Evolutionary conservation across 2,329 filamentous ascomycete species (phyloP).

Genomic region (Paecilomyces niveus): DNA sequence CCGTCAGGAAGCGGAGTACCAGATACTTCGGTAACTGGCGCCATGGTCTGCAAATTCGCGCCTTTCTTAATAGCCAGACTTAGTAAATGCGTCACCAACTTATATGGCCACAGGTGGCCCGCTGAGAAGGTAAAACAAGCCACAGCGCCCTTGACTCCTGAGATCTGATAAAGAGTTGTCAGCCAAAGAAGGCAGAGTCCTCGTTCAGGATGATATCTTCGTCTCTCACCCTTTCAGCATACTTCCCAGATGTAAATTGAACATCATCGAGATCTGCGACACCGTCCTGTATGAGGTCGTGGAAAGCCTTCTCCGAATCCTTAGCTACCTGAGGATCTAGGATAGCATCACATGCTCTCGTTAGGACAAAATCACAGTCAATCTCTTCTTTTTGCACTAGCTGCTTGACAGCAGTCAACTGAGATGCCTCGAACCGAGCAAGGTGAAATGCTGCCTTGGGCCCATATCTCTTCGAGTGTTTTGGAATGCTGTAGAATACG

Average conservation of each 20-base stretch:
- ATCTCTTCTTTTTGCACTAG: neutral
- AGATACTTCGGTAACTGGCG: slow-evolving; percentile 33
- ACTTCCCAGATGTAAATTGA: neutral
- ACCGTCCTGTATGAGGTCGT: neutral
- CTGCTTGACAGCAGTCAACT: neutral
- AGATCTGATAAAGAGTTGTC: slow-evolving; percentile 9
- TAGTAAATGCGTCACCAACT: slow-evolving; percentile 68
- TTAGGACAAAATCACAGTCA: neutral
- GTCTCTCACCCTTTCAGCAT: neutral
- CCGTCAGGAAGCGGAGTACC: slow-evolving; percentile 12
- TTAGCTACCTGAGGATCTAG: neutral
- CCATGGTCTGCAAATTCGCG: slow-evolving; percentile 48
- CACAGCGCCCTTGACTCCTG: slow-evolving; percentile 31
- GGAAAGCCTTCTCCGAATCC: neutral
- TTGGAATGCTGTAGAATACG: neutral
- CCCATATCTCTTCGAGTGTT: neutral
- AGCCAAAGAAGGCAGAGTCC: neutral
- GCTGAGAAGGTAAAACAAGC: slow-evolving; percentile 27
- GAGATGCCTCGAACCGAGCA: neutral
- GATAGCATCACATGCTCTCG: neutral
- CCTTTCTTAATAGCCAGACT: slow-evolving; percentile 48
- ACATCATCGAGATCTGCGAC: neutral
- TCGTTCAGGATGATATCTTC: neutral
- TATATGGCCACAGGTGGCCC: slow-evolving; percentile 57
- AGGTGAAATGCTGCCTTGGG: neutral